Evolutionary conservation across 176 grass and related monocot genomes (phyloP), one percentile per base, ranked within the genome.

Genomic region (Triticum dicoccoides): DNA sequence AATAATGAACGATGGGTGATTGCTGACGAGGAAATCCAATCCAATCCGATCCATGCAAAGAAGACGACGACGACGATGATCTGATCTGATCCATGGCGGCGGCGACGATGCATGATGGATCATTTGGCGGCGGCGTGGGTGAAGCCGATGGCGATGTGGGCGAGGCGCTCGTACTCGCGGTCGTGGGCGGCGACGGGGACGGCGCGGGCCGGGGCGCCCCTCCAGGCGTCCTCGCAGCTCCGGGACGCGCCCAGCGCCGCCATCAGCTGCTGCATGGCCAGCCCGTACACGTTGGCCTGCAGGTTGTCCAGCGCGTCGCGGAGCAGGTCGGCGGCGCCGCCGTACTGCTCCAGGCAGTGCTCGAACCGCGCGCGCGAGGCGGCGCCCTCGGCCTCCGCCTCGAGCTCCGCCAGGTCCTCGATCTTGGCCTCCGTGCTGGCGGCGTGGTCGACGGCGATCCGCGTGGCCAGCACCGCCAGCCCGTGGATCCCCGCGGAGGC

Each of bases 271-370:
- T 92, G 81, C 14, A 86, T 58, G 41, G 91, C 88, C 14, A 18
- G 77, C n/a, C 84, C 91, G 85, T 92, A 90, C 38, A 92, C 80
- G 5, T 38, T 21, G 3, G 77, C 80, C 42, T 85, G 79, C 13
- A 92, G 91, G 85, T 92, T 92, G 77, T 92, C 91, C 0, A 92
- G 85, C 13, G 91, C 91, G 81, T 92, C 85, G 13, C 91, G 84
- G 69, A 92, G 88, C 62, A 84, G 80, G 76, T 92, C 88, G 63
- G 78, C 71, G 14, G 91, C 91, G 70, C 78, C 81, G 77, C 84
- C 88, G 71, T 92, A 92, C 63, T 15, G 70, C 81, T 92, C 91
- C 3, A 90, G 87, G 91, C 88, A 92, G 63, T 84, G 85, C 42
- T 78, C 23, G 88, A 82, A 87, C 18, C 87, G 69, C 0, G 76